A percentile compares a stretch with the other conserved stretches of the same genome.
Evolutionary conservation across 495 filamentous ascomycete genomes (phyloP).

Genomic region (Penicillium argentinense): DNA sequence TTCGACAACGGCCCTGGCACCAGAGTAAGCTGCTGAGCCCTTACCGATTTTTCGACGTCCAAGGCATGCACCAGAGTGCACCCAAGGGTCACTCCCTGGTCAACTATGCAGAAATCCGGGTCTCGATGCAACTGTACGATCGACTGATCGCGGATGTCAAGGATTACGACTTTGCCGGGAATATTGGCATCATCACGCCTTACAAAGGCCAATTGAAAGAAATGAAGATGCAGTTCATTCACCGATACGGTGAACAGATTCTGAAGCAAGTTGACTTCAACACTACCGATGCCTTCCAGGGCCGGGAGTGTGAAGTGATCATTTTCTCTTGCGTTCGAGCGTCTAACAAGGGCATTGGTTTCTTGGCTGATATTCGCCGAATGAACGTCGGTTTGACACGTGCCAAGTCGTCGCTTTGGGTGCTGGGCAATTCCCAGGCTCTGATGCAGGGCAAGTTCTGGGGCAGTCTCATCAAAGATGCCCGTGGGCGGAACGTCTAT

Average conservation of each 20-base stretch:
- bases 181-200: slow-evolving; percentile 94
- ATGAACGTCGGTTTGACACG: slow-evolving; percentile 99
- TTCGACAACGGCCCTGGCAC: slow-evolving; percentile 84
- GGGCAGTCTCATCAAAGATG: slow-evolving; percentile 78
- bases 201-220: slow-evolving; percentile 91
- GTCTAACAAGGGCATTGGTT: slow-evolving; percentile 90
- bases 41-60: slow-evolving; percentile 97
- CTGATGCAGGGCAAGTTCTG: slow-evolving; percentile 87
- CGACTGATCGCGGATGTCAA: slow-evolving; percentile 72
- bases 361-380: slow-evolving; percentile 95
- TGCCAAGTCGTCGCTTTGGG: slow-evolving; percentile 93
- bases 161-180: slow-evolving; percentile 68
- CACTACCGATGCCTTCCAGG: slow-evolving; percentile 97
- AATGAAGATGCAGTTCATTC: slow-evolving; percentile 68
- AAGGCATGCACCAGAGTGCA: slow-evolving; percentile 78
- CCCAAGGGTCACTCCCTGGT: slow-evolving; percentile 82
- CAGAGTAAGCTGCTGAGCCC: slow-evolving; percentile 75
- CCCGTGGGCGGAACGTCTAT: slow-evolving; percentile 71
- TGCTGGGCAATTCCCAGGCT: slow-evolving; percentile 86
- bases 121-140: slow-evolving; percentile 80
- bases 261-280: slow-evolving; percentile 88
- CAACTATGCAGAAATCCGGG: slow-evolving; percentile 81
- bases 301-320: slow-evolving; percentile 93
- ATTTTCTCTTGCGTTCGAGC: slow-evolving; percentile 98
- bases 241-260: slow-evolving; percentile 71